Evolutionary conservation across 495 filamentous ascomycete genomes (phyloP).

Genomic region (Neurospora sp.): DNA sequence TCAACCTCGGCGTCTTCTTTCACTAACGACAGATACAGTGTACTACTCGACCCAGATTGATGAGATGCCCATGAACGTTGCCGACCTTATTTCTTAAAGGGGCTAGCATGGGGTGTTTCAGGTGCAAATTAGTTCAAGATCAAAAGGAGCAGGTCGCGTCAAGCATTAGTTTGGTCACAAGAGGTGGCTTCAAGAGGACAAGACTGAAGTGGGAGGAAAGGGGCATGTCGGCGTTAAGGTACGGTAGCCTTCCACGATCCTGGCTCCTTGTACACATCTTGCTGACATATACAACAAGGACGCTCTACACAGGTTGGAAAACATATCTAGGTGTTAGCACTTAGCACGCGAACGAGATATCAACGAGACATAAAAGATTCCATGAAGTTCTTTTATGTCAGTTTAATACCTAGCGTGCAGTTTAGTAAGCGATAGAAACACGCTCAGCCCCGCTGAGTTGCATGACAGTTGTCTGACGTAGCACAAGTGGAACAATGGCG

Average conservation of each 20-base stretch:
- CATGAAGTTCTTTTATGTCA: not conserved
- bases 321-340: not conserved
- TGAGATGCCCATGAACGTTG: constrained; percentile 83
- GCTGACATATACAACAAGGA: not conserved
- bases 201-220: not conserved
- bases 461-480: not conserved
- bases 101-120: not conserved
- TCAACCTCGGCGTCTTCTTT: not conserved
- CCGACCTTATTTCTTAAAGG: constrained; percentile 48
- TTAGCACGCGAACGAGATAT: not conserved
- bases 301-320: not conserved
- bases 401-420: not conserved
- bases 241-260: not conserved
- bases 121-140: not conserved
- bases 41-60: constrained; percentile 77
- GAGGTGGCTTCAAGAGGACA: not conserved
- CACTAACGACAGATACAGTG: constrained; percentile 21
- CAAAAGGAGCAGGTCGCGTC: not conserved
- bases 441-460: not conserved
- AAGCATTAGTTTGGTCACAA: not conserved
- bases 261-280: not conserved
- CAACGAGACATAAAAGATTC: not conserved
- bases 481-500: not conserved
- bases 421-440: not conserved
- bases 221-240: not conserved